Conservation (phyloP, 2,329 filamentous ascomycete genomes). For the Falciphora oryzae region DNA sequence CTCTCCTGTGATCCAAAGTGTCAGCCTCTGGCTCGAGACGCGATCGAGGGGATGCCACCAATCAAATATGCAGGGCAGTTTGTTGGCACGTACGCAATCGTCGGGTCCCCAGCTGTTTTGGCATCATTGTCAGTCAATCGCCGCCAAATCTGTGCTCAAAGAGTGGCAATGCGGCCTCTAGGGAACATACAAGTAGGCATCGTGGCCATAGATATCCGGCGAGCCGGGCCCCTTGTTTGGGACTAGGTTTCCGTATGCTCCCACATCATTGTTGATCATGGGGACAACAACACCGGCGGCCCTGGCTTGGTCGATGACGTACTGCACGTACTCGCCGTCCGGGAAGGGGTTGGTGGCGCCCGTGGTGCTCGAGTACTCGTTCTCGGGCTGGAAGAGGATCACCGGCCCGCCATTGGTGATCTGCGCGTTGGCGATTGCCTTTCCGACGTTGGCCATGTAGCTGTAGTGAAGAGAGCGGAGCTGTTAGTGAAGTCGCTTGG, state of each 20-base stretch:
- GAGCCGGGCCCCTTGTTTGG: constrained; percentile 43
- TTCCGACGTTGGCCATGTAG: constrained; percentile 57
- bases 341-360: background rate
- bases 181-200: constrained; percentile 25
- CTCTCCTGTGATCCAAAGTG: background rate
- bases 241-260: constrained; percentile 44
- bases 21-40: background rate
- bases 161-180: constrained; percentile 21
- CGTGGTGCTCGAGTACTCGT: constrained; percentile 55
- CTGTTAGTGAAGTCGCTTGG: background rate
- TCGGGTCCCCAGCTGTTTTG: constrained; percentile 1
- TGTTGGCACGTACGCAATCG: background rate
- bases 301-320: constrained; percentile 14
- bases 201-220: constrained; percentile 13
- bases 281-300: constrained; percentile 14
- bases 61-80: too few relatives aligned
- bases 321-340: constrained; percentile 15
- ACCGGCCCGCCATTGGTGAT: constrained; percentile 80
- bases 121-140: background rate
- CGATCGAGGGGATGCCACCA: background rate
- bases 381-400: constrained; percentile 75
- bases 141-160: too few relatives aligned
- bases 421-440: constrained; percentile 66
- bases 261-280: constrained; percentile 16
- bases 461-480: constrained; percentile 22